phyloP scores from a whole-genome alignment of 1,139 yeast species.

The Pichia sp. region DNA sequence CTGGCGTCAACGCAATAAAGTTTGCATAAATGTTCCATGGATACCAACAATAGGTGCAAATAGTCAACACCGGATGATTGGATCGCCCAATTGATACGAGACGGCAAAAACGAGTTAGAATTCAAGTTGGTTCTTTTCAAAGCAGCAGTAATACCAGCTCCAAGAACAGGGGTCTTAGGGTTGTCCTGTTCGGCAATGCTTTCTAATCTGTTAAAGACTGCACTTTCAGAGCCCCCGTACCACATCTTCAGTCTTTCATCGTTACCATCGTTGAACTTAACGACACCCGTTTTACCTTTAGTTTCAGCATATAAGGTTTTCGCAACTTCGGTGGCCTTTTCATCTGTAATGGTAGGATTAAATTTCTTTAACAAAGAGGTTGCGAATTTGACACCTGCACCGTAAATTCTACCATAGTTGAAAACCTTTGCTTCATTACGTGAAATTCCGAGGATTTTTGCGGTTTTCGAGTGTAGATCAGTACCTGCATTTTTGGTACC shows the following conservation, averaged over 20 bases:
- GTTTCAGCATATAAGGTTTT: constrained; percentile 69
- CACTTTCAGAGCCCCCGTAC: constrained; percentile 93
- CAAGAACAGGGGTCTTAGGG: constrained; percentile 88
- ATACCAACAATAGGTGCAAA: constrained; percentile 73
- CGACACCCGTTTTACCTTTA: constrained; percentile 57
- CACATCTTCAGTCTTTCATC: constrained; percentile 44
- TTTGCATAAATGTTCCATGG: constrained; percentile 79
- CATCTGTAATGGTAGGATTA: constrained; percentile 62
- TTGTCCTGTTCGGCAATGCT: constrained; percentile 77
- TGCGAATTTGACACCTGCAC: constrained; percentile 94
- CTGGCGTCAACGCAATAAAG: constrained; percentile 70
- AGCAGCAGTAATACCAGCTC: constrained; percentile 91
- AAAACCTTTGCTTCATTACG: constrained; percentile 92
- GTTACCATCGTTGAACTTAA: constrained; percentile 18
- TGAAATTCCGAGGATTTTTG: constrained; percentile 80
- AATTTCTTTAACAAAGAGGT: constrained; percentile 75
- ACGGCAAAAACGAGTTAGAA: constrained; percentile 68
- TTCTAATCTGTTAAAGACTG: constrained; percentile 85
- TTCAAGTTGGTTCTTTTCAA: constrained; percentile 62
- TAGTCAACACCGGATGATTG: constrained; percentile 98
- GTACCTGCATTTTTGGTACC: constrained; percentile 90
- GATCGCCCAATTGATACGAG: constrained; percentile 95
- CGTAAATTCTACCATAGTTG: constrained; percentile 95
- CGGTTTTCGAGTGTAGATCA: constrained; percentile 93
- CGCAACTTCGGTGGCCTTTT: constrained; percentile 67